Percentiles rank a stretch among this genome's conserved stretches.
Conservation (phyloP, 2,329 filamentous ascomycete genomes). For the Alternaria solani region DNA sequence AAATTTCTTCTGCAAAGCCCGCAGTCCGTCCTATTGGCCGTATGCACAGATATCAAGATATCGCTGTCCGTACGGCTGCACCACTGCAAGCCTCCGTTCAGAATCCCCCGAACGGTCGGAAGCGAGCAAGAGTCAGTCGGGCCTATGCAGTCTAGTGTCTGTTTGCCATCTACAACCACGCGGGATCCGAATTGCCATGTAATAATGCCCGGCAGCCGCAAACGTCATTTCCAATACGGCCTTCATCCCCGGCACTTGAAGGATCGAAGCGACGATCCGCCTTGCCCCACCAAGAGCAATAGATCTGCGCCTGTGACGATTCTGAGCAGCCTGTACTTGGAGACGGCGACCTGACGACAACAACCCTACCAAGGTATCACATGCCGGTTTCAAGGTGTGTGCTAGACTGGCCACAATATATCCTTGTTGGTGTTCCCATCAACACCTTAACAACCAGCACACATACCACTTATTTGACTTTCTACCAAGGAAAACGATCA, state of each 20-base stretch:
- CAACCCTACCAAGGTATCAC: background rate
- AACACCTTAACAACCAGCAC: background rate
- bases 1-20: slow-evolving; percentile 16
- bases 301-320: slow-evolving; percentile 10
- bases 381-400: background rate
- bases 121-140: background rate
- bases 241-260: background rate
- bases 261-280: slow-evolving; percentile 6
- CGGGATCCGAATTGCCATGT: slow-evolving; percentile 2
- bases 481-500: background rate
- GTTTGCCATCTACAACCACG: slow-evolving; percentile 3
- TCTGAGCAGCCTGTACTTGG: slow-evolving; percentile 9
- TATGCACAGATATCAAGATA: slow-evolving; percentile 12
- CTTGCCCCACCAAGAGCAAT: slow-evolving; percentile 6
- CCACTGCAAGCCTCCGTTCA: slow-evolving; percentile 22
- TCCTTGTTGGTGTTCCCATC: background rate
- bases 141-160: background rate
- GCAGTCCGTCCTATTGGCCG: slow-evolving; percentile 24
- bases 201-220: slow-evolving; percentile 5
- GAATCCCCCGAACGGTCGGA: slow-evolving; percentile 14
- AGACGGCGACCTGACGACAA: slow-evolving; percentile 13
- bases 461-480: background rate
- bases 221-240: slow-evolving; percentile 9
- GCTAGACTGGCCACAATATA: background rate
- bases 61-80: slow-evolving; percentile 22